phyloP scores from a whole-genome alignment of 2,329 filamentous ascomycete species.

The Diaporthe sp. region DNA sequence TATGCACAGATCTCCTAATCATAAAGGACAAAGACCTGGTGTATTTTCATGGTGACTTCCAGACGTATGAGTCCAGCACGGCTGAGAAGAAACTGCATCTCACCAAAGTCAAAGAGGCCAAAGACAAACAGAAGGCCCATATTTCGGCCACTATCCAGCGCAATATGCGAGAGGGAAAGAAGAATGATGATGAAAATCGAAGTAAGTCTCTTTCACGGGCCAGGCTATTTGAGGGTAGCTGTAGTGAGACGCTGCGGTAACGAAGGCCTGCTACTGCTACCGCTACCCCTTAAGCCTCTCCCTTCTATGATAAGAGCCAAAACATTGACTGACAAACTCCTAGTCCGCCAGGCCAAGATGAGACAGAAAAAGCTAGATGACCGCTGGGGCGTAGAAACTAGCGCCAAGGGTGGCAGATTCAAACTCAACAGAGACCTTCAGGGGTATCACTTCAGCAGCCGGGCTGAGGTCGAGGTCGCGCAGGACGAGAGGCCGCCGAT shows the following conservation, averaged over 20 bases:
- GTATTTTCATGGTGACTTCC: conserved; percentile 82
- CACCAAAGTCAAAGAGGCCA: conserved; percentile 83
- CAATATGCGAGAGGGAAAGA: conserved; percentile 81
- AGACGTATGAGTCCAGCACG: conserved; percentile 78
- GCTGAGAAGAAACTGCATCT: conserved; percentile 78
- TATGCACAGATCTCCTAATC: conserved; percentile 83
- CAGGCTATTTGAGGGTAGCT: too few species aligned
- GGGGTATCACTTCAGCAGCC: conserved; percentile 71
- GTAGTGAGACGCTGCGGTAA: not conserved
- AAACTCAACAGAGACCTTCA: conserved; percentile 82
- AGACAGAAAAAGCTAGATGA: conserved; percentile 89
- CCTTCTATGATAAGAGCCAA: too few species aligned
- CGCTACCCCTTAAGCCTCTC: not conserved
- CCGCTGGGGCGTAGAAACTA: conserved; percentile 82
- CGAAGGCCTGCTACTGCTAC: not conserved
- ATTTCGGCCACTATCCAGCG: conserved; percentile 83
- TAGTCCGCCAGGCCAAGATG: conserved; percentile 83
- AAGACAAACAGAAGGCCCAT: conserved; percentile 84
- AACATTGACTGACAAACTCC: not conserved
- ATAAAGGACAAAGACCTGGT: conserved; percentile 79
- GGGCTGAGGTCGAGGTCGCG: conserved; percentile 81
- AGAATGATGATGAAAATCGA: conserved; percentile 86
- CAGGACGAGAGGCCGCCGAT: conserved; percentile 71
- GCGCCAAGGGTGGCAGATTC: conserved; percentile 79
- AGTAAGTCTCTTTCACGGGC: conserved; percentile 39